Conservation (phyloP, 305 asterid genomes). For the Stenogyne calaminthoides region DNA sequence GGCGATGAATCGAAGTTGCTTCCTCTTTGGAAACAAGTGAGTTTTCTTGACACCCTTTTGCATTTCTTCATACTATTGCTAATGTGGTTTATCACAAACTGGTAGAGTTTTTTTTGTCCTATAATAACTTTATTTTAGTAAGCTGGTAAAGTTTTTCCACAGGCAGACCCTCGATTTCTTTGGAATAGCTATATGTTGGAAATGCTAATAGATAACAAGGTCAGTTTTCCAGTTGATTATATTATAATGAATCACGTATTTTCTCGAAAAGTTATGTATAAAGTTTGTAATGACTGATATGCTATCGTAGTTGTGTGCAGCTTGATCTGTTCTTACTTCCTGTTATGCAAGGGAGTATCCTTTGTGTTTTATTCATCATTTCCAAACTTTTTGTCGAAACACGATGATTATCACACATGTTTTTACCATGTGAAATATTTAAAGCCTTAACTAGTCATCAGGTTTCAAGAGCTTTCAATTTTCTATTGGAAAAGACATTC, state of each 20-base stretch:
- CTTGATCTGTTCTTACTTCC: constrained; percentile 93
- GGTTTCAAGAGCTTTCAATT: constrained; percentile 78
- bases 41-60: constrained; percentile 33
- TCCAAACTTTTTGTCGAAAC: constrained; percentile 11
- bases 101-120: constrained; percentile 6
- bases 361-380: constrained; percentile 31
- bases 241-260: constrained; percentile 7
- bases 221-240: constrained; percentile 32
- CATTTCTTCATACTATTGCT: no score
- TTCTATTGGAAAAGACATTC: constrained; percentile 58
- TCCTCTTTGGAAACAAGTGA: constrained; percentile 99
- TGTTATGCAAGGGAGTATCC: constrained; percentile 98
- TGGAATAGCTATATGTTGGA: constrained; percentile 94
- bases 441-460: constrained; percentile 67
- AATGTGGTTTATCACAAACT: no score
- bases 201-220: constrained; percentile 87
- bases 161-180: constrained; percentile 92
- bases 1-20: constrained; percentile 88
- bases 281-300: constrained; percentile 30
- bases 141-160: constrained; percentile 18
- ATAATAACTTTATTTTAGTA: constrained; percentile 8
- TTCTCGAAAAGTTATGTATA: neutral
- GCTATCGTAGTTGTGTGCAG: constrained; percentile 58
- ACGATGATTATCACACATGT: constrained; percentile 1
- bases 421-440: constrained; percentile 31